Conservation (phyloP, 257 asterid genomes). For the Nicotiana tabacum region DNA sequence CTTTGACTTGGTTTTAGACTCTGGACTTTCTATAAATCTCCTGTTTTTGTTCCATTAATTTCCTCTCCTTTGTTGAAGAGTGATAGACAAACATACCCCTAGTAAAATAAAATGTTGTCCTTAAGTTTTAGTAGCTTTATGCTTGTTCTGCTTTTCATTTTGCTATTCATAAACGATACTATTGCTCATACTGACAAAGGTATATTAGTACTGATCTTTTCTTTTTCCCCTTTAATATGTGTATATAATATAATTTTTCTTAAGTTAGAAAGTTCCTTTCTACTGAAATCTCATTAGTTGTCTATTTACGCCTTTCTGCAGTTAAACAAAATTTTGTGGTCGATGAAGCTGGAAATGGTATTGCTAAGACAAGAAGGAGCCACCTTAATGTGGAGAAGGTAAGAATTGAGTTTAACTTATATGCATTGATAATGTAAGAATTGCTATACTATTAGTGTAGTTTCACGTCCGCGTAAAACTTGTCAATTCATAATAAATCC, state of each 20-base stretch:
- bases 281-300: neutral
- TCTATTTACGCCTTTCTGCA: neutral
- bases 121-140: constrained; percentile 15
- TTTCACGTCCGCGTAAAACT: no score
- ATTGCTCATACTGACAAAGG: neutral
- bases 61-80: constrained; percentile 5
- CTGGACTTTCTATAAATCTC: constrained; percentile 25
- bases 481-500: no score
- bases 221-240: neutral
- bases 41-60: neutral
- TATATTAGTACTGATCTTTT: neutral
- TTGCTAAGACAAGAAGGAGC: neutral
- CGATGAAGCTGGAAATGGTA: neutral
- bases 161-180: neutral
- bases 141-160: constrained; percentile 20
- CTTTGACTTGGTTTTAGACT: constrained; percentile 53
- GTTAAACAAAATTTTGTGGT: neutral
- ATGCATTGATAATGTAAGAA: no score
- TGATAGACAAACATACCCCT: neutral
- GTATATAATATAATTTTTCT: neutral
- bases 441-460: no score
- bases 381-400: neutral
- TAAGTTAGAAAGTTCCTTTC: neutral
- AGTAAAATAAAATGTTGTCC: constrained; percentile 19
- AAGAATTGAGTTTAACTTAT: neutral